Evolutionary conservation across 176 grass and related monocot species (phyloP), one percentile per base, ranked within the genome.

Genomic region (Eleusine indica): DNA sequence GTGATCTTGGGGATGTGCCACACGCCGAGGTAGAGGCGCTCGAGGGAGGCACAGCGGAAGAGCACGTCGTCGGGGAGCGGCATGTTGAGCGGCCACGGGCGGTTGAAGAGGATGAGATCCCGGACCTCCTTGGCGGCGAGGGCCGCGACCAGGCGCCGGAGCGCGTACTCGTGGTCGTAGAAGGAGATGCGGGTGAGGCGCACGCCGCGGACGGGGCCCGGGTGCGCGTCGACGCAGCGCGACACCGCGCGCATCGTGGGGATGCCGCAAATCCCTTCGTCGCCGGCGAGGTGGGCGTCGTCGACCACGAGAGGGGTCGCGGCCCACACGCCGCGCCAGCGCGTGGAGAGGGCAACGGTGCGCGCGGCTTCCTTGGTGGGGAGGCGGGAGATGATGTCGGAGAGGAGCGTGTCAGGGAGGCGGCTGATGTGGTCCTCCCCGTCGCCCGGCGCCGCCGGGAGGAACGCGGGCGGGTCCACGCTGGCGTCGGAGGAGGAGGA

Each of bases 31-130:
- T 85, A 83, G 70, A 89, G 87, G 21, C 80, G 79, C 2, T 2
- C 3, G 44, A 88, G 86, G 37, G 67, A 70, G 17, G 76, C 63
- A 16, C 80, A 80, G 21, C 21, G 53, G 53, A 21, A 57, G 70
- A 80, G 61, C 52, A 84, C 17, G 8, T 43, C 61, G 3, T 79
- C 19, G 30, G 82, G 87, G 70, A 89, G 82, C 19, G 69, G 70
- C 76, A 83, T 75, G 76, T 79, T 15, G 76, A 85, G 70, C 63
- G 44, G 82, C 82, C 87, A 80, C 21, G 76, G 82, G 82, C 70
- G 82, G 29, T 84, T 80, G 48, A 89, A 46, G 76, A 85, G 70
- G 87, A 75, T 19, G 76, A 85, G 81, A 57, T 81, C 76, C 62
- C 32, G 19, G 51, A 85, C 51, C 40, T 38, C 25, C 62, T 89